Conservation (phyloP, 805 yeast species). For the Lipomyces spencermartinsiae region DNA sequence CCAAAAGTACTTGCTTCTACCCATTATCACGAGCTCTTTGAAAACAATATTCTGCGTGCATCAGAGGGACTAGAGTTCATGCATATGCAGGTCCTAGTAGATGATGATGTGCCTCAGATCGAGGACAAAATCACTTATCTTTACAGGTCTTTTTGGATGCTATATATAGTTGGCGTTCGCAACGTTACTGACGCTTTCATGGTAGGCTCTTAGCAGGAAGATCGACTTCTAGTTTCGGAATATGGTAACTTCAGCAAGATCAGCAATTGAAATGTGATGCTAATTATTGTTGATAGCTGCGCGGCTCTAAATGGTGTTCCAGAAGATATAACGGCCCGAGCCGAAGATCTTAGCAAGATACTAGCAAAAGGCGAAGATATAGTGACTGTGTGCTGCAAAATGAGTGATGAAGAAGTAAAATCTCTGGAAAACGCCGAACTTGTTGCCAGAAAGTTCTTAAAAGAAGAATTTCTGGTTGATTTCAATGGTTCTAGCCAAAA, state of each 20-base stretch:
- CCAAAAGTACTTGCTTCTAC: slow-evolving; percentile 50
- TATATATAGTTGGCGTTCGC: neutral
- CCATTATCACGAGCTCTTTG: slow-evolving; percentile 50
- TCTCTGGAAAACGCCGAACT: slow-evolving; percentile 34
- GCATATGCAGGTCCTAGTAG: slow-evolving; percentile 48
- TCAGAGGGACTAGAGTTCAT: slow-evolving; percentile 45
- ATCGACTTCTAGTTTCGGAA: slow-evolving; percentile 33
- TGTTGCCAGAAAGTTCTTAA: slow-evolving; percentile 46
- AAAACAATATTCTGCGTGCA: neutral
- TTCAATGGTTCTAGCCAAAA: neutral
- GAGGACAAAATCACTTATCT: slow-evolving; percentile 33
- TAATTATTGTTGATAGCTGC: slow-evolving; percentile 43
- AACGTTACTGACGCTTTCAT: slow-evolving; percentile 48
- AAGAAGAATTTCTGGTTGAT: slow-evolving; percentile 35
- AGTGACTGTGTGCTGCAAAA: slow-evolving; percentile 35
- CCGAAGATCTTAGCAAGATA: slow-evolving; percentile 42
- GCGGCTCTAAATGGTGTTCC: slow-evolving; percentile 51
- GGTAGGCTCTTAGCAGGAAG: slow-evolving; percentile 21
- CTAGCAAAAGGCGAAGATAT: slow-evolving; percentile 39
- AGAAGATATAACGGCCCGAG: slow-evolving; percentile 45
- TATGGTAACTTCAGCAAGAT: slow-evolving; percentile 10
- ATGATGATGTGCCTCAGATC: slow-evolving; percentile 8
- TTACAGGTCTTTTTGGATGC: neutral
- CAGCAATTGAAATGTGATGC: neutral
- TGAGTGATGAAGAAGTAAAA: slow-evolving; percentile 38